Conservation (phyloP, 164 flowering plant species). For the Cinnamomum micranthum region DNA sequence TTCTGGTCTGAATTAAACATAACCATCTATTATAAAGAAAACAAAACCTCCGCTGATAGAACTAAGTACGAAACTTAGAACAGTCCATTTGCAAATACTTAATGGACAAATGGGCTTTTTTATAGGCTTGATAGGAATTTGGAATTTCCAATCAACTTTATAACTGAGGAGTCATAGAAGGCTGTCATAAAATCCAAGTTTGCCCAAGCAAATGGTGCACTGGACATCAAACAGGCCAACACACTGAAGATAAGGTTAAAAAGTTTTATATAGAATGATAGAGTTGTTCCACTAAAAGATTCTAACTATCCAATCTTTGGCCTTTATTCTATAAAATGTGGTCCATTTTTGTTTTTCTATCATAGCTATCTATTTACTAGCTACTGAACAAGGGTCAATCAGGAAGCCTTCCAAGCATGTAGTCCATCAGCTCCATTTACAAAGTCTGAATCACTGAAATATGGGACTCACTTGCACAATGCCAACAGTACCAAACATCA, state of each 20-base stretch:
- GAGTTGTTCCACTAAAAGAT: not conserved
- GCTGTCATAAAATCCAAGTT: too few species aligned
- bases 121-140: too few species aligned
- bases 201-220: too few species aligned
- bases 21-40: too few species aligned
- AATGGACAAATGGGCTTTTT: too few species aligned
- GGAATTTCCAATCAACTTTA: too few species aligned
- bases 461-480: not conserved
- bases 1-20: too few species aligned
- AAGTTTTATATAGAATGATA: not conserved
- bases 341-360: not conserved
- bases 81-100: too few species aligned
- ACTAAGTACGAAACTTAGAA: too few species aligned
- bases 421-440: not conserved
- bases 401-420: not conserved
- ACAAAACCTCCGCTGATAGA: too few species aligned
- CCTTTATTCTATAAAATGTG: not conserved
- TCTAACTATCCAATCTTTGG: not conserved
- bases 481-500: not conserved
- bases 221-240: not conserved
- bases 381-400: not conserved
- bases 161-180: too few species aligned
- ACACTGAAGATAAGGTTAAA: not conserved
- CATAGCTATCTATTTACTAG: not conserved
- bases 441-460: not conserved